A percentile compares a stretch with the other conserved stretches of the same genome.
phyloP scores from a whole-genome alignment of 257 asterid species.

The Solanum sparsipilum region DNA sequence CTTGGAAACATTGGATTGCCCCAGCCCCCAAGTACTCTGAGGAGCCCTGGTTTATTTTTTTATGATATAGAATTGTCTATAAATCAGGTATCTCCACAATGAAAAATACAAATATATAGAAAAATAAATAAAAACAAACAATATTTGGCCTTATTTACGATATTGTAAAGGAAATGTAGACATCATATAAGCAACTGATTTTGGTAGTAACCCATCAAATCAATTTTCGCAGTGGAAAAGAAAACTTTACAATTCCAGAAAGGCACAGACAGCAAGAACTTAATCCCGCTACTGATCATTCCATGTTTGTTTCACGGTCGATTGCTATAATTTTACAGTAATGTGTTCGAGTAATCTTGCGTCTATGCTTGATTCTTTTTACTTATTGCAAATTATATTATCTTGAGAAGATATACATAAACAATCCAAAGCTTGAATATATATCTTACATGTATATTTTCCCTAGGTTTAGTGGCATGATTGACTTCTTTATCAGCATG shows the following conservation, averaged over 20 bases:
- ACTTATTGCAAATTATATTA: background rate
- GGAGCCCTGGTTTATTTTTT: no score
- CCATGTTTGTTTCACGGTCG: accelerated
- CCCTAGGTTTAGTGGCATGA: background rate
- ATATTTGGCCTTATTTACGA: background rate
- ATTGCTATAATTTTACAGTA: accelerated
- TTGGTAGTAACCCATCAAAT: background rate
- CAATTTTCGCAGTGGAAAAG: background rate
- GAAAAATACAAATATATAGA: no score
- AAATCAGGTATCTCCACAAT: no score
- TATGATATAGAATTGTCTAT: no score
- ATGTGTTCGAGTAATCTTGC: background rate
- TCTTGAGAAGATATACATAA: background rate
- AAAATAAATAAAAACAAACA: background rate
- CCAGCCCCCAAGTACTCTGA: no score
- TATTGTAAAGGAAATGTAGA: background rate
- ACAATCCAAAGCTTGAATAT: background rate
- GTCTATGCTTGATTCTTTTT: background rate
- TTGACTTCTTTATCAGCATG: background rate
- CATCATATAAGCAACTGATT: background rate
- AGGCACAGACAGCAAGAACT: background rate
- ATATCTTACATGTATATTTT: background rate
- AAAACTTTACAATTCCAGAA: background rate
- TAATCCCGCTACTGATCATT: background rate
- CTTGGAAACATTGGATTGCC: no score